Evolutionary conservation across 352 stramenopile genomes (phyloP).

Genomic region (Pythium vanterpoolii): DNA sequence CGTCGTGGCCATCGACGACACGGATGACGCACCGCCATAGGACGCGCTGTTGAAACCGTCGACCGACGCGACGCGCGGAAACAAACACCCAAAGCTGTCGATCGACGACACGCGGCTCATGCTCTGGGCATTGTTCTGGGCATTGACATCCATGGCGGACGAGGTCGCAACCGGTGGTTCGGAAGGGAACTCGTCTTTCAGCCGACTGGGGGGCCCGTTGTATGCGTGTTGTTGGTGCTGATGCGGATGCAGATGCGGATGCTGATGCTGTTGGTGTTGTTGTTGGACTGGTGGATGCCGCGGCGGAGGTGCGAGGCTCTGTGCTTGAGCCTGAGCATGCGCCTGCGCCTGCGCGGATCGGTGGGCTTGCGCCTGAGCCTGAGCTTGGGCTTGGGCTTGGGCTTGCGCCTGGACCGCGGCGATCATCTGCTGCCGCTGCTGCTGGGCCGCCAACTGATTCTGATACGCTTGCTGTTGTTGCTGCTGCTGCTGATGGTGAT

Average conservation of each 20-base stretch:
- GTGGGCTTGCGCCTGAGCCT: conserved; percentile 9
- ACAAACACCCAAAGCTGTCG: conserved; percentile 82
- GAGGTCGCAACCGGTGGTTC: not conserved
- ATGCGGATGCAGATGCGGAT: too few relatives aligned
- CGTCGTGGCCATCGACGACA: conserved; percentile 7
- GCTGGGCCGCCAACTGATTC: conserved; percentile 19
- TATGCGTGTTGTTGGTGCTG: conserved; percentile 20
- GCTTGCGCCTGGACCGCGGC: conserved; percentile 17
- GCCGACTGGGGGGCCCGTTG: conserved; percentile 1
- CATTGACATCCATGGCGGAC: not conserved
- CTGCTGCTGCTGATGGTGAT: conserved; percentile 22
- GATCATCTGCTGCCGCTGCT: conserved; percentile 31
- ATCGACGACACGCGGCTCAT: conserved; percentile 71
- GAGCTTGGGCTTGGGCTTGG: conserved; percentile 12
- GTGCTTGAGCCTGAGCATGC: conserved; percentile 18
- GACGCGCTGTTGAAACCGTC: conserved; percentile 56
- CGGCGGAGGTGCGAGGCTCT: conserved; percentile 21
- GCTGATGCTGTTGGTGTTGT: too few relatives aligned
- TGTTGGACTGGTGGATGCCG: conserved; percentile 22
- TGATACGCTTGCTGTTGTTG: conserved; percentile 26
- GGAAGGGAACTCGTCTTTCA: conserved; percentile 14
- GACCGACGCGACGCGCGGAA: conserved; percentile 78
- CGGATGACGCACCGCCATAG: conserved; percentile 1
- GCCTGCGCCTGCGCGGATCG: conserved; percentile 17
- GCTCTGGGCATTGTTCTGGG: conserved; percentile 36